Percentiles rank a stretch among this genome's conserved stretches.
These are phyloP conservation scores for Boletus patriciae DNA, from an alignment of 768 basidiomycete genomes.

Conservation along the genomic window DNA sequence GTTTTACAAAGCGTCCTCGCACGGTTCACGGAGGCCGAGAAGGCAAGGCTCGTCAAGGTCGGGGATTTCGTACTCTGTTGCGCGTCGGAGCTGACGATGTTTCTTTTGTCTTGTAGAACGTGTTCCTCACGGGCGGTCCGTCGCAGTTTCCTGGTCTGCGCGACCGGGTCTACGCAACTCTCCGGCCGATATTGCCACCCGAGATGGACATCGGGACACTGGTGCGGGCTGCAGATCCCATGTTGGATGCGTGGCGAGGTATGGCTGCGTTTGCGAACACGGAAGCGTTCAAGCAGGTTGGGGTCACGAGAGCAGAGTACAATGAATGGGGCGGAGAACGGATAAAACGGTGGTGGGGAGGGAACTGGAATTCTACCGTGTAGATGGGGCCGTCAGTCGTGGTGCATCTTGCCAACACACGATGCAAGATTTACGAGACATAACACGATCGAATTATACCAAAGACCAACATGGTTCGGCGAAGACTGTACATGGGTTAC, in stretches of 20 bases:
- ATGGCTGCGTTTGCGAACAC: slow-evolving; percentile 77
- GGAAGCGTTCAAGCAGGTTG: slow-evolving; percentile 51
- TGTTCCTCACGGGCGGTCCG: slow-evolving; percentile 86
- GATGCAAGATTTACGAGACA: too few species aligned
- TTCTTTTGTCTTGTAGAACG: slow-evolving; percentile 68
- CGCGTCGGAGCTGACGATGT: background rate
- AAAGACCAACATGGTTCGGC: too few species aligned
- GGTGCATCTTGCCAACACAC: too few species aligned
- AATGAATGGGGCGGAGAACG: slow-evolving; percentile 88
- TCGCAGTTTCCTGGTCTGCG: slow-evolving; percentile 70
- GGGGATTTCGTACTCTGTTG: slow-evolving; percentile 9
- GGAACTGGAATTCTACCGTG: slow-evolving; percentile 68
- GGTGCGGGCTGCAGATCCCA: slow-evolving; percentile 60
- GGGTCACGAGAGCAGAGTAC: slow-evolving; percentile 79
- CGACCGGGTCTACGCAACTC: slow-evolving; percentile 62
- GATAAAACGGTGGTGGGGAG: slow-evolving; percentile 87
- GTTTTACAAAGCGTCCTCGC: slow-evolving; percentile 81
- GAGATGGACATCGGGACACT: slow-evolving; percentile 67
- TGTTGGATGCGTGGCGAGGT: slow-evolving; percentile 85
- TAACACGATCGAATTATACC: too few species aligned
- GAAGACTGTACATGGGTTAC: slow-evolving; percentile 6
- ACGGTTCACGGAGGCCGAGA: slow-evolving; percentile 66
- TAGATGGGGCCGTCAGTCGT: slow-evolving; percentile 2
- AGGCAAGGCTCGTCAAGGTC: slow-evolving; percentile 75
- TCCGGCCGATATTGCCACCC: slow-evolving; percentile 86